A percentile compares a stretch with the other conserved stretches of the same genome.
These are phyloP conservation scores for Nothophaeocryptopus gaeumannii DNA, from an alignment of 2,329 filamentous ascomycete genomes.

Conservation along the genomic window DNA sequence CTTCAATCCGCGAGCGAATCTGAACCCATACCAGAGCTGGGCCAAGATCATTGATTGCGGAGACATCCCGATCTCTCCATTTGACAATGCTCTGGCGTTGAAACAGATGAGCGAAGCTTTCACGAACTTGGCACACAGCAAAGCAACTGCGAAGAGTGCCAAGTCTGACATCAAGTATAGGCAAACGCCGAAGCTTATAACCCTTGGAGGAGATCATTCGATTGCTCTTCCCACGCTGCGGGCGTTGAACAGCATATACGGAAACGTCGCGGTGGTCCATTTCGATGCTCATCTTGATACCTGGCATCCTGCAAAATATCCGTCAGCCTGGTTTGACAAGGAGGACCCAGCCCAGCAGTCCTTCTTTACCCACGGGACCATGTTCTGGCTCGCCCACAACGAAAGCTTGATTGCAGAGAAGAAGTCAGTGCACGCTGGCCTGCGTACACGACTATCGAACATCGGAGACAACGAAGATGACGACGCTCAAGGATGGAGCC, in stretches of 20 bases:
- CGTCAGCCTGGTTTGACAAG: constrained; percentile 64
- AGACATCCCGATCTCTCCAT: constrained; percentile 81
- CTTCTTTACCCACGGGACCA: constrained; percentile 82
- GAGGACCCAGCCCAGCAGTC: constrained; percentile 58
- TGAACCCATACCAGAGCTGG: constrained; percentile 40
- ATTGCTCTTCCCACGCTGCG: constrained; percentile 52
- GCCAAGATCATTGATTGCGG: constrained; percentile 76
- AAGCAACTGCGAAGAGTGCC: constrained; percentile 33
- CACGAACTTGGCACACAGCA: constrained; percentile 60
- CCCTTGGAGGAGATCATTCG: constrained; percentile 51
- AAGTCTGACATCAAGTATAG: constrained; percentile 42
- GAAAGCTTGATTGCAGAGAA: constrained; percentile 75
- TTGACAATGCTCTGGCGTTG: constrained; percentile 79
- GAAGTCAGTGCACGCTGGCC: constrained; percentile 75
- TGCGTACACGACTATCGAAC: constrained; percentile 72
- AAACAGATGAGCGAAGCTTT: constrained; percentile 82
- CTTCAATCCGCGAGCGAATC: constrained; percentile 75
- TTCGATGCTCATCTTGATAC: constrained; percentile 71
- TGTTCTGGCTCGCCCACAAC: constrained; percentile 84
- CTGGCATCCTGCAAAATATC: constrained; percentile 80
- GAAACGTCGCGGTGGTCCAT: constrained; percentile 49
- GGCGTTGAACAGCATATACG: constrained; percentile 46
- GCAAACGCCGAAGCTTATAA: constrained; percentile 46
- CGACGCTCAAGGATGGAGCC: constrained; percentile 69
- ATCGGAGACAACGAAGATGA: constrained; percentile 71